A percentile compares a stretch with the other conserved stretches of the same genome.
Evolutionary conservation across 2,329 filamentous ascomycete genomes (phyloP).

Genomic region (Daldinia sp.): DNA sequence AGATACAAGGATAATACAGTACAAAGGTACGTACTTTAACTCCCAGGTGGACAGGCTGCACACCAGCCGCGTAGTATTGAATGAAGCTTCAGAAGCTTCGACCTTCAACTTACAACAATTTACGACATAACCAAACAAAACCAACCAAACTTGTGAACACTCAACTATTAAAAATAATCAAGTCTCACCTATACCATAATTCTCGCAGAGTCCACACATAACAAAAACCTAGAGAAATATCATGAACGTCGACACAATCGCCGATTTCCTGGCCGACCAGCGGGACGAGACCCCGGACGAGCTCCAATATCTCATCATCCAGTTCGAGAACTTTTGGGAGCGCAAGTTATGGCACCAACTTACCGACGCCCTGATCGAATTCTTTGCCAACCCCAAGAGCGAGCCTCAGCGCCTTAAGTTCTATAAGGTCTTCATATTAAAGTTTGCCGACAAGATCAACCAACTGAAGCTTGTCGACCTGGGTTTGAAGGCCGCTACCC

Average conservation of each 20-base stretch:
- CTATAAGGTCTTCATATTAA: conserved; percentile 94
- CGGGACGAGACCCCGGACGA: conserved; percentile 89
- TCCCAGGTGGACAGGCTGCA: conserved; percentile 54
- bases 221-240: conserved; percentile 27
- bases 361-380: conserved; percentile 86
- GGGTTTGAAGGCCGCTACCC: conserved; percentile 85
- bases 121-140: background rate
- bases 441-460: conserved; percentile 98
- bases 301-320: conserved; percentile 86
- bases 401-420: conserved; percentile 86
- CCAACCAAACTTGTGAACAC: background rate
- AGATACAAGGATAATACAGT: conserved; percentile 3
- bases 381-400: conserved; percentile 87
- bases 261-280: conserved; percentile 92
- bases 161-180: conserved; percentile 6
- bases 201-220: background rate
- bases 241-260: conserved; percentile 90
- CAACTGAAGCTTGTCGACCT: conserved; percentile 96
- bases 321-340: conserved; percentile 98
- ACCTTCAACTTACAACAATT: conserved; percentile 30
- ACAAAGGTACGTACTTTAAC: conserved; percentile 35
- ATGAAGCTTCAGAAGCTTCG: conserved; percentile 42
- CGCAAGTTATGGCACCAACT: conserved; percentile 99
- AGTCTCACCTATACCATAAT: conserved; percentile 15
- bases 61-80: conserved; percentile 56